Base-by-base conservation (phyloP, 352 stramenopile species). In the Pythium brachiatum region DNA sequence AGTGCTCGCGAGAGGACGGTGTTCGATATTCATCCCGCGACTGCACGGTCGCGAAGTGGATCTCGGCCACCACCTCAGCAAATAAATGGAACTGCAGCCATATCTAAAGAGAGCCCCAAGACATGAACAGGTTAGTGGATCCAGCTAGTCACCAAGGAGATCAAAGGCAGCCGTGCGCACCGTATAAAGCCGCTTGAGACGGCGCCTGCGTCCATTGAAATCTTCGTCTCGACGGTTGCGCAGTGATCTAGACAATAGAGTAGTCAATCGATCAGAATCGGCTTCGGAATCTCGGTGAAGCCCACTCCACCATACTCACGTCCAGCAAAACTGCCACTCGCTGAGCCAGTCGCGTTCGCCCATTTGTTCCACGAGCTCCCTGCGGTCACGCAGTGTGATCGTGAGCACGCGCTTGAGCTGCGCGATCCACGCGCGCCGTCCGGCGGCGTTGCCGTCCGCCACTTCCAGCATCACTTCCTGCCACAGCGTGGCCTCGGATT, bases 41-140 rank as follows among this genome's bases (percentile, higher is more conserved):
- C 27, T 88, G 80, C 2, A 81, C 67, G 0, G 67, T 77, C 8
- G 70, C 69, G 21, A 90, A 86, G 57, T 83, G 86, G 34, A 92
- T 79, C 31, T 90, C 83, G 0, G 81, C 81, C 13, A 90, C 44
- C 26, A 86, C 62, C 34, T 92, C 83, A 0, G 76, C 72, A 36
- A 90, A 92, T 21, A 88, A 39, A 51, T 90, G 76, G 47, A 92
- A 92, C 54, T 92, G 83, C 4, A 90, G 51, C 81, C 79, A 92
- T 39, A 90, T 89, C 83, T 92, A 58, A n/a, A 53, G 20, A 53
- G 21, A 12, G 54, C n/a, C 9, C n/a, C 32, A 1, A 38, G 29
- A 53, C 11, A 54, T 29, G 12, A 57, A 18, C 23, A 9, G 39
- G 32, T 32, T 2, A 53, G n/a, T 32, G 16, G 11, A n/a, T 13